These are phyloP conservation scores for Boletus barrowsii DNA, from an alignment of 768 basidiomycete genomes.

Conservation along the genomic window DNA sequence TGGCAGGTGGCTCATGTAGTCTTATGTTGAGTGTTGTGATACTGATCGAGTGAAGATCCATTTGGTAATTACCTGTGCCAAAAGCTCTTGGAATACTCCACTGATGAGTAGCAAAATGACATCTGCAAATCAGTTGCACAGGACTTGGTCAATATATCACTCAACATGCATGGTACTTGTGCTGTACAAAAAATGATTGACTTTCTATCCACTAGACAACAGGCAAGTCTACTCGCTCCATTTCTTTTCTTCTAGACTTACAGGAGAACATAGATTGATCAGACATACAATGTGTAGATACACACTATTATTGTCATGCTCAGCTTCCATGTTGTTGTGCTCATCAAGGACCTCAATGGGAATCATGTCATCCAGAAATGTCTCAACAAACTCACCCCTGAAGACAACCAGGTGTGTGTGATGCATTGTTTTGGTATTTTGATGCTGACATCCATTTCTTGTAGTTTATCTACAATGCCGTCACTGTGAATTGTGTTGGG, in stretches of 20 bases:
- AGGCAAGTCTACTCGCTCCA: conserved; percentile 56
- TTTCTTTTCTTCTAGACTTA: conserved; percentile 50
- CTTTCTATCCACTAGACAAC: conserved; percentile 91
- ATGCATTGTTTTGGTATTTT: background rate
- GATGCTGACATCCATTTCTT: background rate
- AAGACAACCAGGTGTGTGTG: conserved; percentile 86
- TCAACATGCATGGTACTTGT: conserved; percentile 99
- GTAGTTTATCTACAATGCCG: conserved; percentile 98
- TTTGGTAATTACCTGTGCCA: conserved; percentile 99
- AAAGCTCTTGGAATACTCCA: conserved; percentile 94
- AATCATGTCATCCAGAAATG: conserved; percentile 99
- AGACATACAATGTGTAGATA: conserved; percentile 85
- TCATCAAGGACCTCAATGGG: conserved; percentile 98
- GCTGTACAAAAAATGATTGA: conserved; percentile 99
- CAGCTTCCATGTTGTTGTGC: conserved; percentile 94
- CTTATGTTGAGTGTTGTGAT: background rate
- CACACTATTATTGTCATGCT: conserved; percentile 95
- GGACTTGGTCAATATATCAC: conserved; percentile 94
- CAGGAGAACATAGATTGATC: conserved; percentile 65
- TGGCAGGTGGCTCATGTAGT: conserved; percentile 68
- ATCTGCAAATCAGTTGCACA: conserved; percentile 98
- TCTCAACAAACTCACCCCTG: conserved; percentile 94
- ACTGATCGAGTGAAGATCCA: conserved; percentile 57
- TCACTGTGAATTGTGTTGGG: conserved; percentile 97
- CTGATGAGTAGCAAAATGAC: conserved; percentile 93